A percentile compares a stretch with the other conserved stretches of the same genome.
Evolutionary conservation across 2,329 filamentous ascomycete species (phyloP).

Genomic region (Epichloe brachyelytri): DNA sequence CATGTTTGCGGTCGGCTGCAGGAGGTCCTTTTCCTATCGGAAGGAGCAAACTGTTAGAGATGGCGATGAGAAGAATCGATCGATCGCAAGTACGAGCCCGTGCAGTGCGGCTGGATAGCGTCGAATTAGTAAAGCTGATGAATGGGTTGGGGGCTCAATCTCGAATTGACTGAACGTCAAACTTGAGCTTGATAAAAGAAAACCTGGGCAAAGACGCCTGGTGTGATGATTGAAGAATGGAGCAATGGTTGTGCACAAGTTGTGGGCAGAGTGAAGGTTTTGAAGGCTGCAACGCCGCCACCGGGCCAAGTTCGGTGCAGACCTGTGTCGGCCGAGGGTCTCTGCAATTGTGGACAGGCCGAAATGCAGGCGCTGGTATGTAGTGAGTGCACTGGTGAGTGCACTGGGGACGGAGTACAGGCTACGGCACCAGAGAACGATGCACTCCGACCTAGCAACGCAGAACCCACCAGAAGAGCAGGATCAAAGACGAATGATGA

Average conservation of each 20-base stretch:
- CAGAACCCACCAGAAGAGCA: not conserved
- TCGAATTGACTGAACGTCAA: not conserved
- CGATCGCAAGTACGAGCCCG: not conserved
- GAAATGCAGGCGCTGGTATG: not conserved
- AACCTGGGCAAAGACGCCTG: not conserved
- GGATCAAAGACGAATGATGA: not conserved
- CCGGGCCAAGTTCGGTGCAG: slow-evolving; percentile 9
- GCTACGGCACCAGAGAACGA: not conserved
- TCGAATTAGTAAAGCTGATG: not conserved
- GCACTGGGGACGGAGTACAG: not conserved
- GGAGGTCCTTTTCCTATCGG: slow-evolving; percentile 12
- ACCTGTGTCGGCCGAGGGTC: not conserved
- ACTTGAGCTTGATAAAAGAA: not conserved
- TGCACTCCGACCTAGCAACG: not conserved
- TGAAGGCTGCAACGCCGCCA: slow-evolving; percentile 6
- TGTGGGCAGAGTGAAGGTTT: slow-evolving; percentile 2
- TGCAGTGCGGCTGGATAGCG: not conserved
- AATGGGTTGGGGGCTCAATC: not conserved
- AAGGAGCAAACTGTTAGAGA: slow-evolving; percentile 6
- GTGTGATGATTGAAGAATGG: not conserved
- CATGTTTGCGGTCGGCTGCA: slow-evolving; percentile 23
- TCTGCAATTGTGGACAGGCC: not conserved
- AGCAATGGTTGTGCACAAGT: not conserved
- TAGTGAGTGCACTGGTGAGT: not conserved
- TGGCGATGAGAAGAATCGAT: not conserved